Evolutionary conservation across 1,284 basidiomycete genomes (phyloP).

Genomic region (Puccinia brachypodii): DNA sequence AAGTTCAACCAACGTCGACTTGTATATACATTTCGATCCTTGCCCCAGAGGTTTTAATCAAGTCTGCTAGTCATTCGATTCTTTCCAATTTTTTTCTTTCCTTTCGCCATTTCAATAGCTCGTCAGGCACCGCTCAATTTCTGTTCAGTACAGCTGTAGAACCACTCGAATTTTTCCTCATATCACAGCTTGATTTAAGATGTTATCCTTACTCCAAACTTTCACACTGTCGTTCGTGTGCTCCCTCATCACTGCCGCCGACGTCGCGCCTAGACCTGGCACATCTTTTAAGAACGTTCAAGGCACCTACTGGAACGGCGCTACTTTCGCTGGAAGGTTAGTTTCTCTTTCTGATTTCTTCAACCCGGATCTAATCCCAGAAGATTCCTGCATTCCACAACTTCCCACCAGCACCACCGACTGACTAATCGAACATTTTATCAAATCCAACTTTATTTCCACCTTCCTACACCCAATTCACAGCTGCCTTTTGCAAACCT

Average conservation of each 20-base stretch:
- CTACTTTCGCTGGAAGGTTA: constrained; percentile 15
- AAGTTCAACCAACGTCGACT: background rate
- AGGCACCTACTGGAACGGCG: constrained; percentile 15
- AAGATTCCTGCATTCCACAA: background rate
- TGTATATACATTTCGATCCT: background rate
- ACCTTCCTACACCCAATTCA: background rate
- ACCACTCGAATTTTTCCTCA: background rate
- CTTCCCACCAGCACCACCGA: background rate
- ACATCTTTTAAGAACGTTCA: background rate
- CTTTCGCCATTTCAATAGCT: background rate
- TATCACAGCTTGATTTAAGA: background rate
- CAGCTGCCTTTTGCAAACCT: background rate
- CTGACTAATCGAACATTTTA: background rate
- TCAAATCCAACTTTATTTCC: background rate
- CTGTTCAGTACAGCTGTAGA: background rate
- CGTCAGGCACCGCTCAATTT: background rate
- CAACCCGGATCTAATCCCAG: background rate
- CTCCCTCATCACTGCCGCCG: background rate
- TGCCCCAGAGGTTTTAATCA: background rate
- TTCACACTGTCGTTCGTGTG: background rate
- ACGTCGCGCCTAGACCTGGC: background rate
- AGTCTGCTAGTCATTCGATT: background rate
- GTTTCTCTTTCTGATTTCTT: background rate
- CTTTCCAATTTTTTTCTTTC: background rate
- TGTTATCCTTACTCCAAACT: background rate